phyloP scores from a whole-genome alignment of 345 rosid species.

The Sonneratia caseolaris region DNA sequence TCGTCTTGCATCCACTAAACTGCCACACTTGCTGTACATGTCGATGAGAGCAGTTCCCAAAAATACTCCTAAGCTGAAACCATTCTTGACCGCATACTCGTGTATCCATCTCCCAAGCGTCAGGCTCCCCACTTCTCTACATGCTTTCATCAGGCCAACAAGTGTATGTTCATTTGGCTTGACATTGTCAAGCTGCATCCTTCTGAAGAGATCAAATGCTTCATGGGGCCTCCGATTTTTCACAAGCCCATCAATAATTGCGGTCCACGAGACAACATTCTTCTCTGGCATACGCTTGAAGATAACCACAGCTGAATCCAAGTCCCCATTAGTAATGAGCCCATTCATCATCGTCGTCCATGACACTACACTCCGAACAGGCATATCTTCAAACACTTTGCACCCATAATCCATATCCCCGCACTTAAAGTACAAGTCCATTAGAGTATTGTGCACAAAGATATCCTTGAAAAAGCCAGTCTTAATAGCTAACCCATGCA shows the following conservation, averaged over 20 bases:
- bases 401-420: conserved; percentile 32
- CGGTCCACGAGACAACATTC: conserved; percentile 69
- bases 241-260: conserved; percentile 55
- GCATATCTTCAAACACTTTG: conserved; percentile 49
- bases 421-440: conserved; percentile 58
- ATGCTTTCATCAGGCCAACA: conserved; percentile 47
- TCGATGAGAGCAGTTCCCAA: conserved; percentile 63
- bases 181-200: conserved; percentile 45
- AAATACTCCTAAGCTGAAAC: conserved; percentile 41
- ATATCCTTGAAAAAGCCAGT: conserved; percentile 38
- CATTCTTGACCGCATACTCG: conserved; percentile 42
- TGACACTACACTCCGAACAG: conserved; percentile 40
- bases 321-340: conserved; percentile 34
- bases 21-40: conserved; percentile 52
- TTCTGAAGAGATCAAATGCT: conserved; percentile 44
- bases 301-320: conserved; percentile 35
- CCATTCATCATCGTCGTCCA: conserved; percentile 71
- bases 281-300: conserved; percentile 47
- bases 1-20: conserved; percentile 44
- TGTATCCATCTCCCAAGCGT: conserved; percentile 56
- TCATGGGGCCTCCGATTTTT: conserved; percentile 36
- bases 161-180: conserved; percentile 59
- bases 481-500: conserved; percentile 54
- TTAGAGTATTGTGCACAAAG: conserved; percentile 44
- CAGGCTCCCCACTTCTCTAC: conserved; percentile 45